Conservation (phyloP, 345 rosid genomes). For the Viola odorata region DNA sequence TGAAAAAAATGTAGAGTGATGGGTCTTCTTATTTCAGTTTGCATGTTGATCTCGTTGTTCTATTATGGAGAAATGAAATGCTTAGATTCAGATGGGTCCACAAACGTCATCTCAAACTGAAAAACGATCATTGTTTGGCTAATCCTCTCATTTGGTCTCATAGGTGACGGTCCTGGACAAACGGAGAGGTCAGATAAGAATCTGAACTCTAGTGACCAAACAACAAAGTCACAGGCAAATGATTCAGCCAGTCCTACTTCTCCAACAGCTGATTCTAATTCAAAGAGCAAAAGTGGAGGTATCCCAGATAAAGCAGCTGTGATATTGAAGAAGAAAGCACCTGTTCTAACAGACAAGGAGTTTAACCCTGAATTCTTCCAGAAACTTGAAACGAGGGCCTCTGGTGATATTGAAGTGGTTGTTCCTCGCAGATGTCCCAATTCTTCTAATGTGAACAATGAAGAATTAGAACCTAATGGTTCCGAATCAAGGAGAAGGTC, state of each 20-base stretch:
- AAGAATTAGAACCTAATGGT: constrained; percentile 46
- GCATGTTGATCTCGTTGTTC: no score
- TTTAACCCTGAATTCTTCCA: constrained; percentile 94
- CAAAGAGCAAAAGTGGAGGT: constrained; percentile 55
- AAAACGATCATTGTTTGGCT: no score
- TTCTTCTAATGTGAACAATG: constrained; percentile 51
- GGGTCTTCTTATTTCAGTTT: no score
- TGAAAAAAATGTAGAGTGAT: no score
- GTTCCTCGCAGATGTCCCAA: constrained; percentile 68
- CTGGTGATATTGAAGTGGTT: constrained; percentile 82
- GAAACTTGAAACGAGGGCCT: constrained; percentile 72
- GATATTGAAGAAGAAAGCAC: constrained; percentile 88
- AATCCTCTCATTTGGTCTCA: no score
- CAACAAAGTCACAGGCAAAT: constrained; percentile 37
- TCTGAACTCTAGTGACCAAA: constrained; percentile 34
- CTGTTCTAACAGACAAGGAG: constrained; percentile 72
- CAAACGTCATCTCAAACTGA: no score
- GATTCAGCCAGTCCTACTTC: constrained; percentile 48
- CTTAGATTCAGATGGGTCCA: constrained; percentile 17
- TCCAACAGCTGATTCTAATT: constrained; percentile 42
- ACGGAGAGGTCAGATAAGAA: constrained; percentile 37
- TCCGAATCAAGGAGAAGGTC: constrained; percentile 43
- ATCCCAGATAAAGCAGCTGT: constrained; percentile 74
- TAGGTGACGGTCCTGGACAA: constrained; percentile 26
- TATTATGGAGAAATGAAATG: constrained; percentile 2